Conservation (phyloP, 2,329 filamentous ascomycete species). For the Akanthomyces muscarius region DNA sequence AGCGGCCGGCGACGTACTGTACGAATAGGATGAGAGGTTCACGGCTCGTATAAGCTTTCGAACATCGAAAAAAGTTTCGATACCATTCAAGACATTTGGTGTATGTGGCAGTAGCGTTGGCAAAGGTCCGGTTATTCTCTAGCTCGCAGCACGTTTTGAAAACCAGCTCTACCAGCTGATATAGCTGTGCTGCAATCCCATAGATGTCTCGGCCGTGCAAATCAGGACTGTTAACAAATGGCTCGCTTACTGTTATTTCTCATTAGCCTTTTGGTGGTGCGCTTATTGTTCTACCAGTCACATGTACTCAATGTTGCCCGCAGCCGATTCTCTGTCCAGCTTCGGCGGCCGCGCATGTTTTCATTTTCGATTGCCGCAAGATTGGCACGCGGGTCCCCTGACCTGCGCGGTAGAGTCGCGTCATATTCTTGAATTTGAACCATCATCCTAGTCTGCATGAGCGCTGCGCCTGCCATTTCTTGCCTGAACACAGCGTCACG, state of each 20-base stretch:
- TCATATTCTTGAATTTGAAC: background rate
- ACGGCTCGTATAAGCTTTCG: background rate
- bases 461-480: background rate
- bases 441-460: background rate
- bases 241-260: background rate
- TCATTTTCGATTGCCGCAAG: too few relatives aligned
- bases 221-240: background rate
- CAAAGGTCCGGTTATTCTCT: background rate
- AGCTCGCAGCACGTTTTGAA: slow-evolving; percentile 4
- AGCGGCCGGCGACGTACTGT: background rate
- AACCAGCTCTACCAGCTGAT: slow-evolving; percentile 4
- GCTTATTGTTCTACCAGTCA: too few relatives aligned
- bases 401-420: background rate
- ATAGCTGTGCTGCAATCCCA: background rate
- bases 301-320: background rate
- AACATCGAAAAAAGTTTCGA: slow-evolving; percentile 4
- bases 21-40: slow-evolving; percentile 1
- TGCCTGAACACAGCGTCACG: too few relatives aligned
- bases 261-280: background rate
- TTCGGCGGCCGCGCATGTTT: background rate
- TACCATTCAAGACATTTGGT: slow-evolving; percentile 8
- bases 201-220: background rate
- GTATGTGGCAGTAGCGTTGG: background rate
- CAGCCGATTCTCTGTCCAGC: slow-evolving; percentile 3
- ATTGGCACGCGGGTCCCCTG: too few relatives aligned